Evolutionary conservation across 805 yeast genomes (phyloP).

Genomic region (Blastobotrys terrestris): DNA sequence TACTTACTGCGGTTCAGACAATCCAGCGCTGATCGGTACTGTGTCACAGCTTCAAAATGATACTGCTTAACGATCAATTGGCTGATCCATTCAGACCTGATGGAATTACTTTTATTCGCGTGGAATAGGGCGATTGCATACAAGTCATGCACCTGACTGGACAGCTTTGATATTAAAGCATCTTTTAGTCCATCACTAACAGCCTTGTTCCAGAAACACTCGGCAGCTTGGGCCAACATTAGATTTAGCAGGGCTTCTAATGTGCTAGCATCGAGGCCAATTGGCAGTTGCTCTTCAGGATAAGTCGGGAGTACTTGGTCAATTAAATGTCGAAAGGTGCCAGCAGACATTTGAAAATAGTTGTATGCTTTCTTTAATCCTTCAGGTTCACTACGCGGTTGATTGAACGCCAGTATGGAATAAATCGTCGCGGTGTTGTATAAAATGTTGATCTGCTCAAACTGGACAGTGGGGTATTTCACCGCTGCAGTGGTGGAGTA

Average conservation of each 20-base stretch:
- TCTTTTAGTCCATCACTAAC: conserved; percentile 45
- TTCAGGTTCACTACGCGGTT: conserved; percentile 40
- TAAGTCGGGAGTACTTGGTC: conserved; percentile 19
- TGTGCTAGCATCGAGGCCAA: conserved; percentile 48
- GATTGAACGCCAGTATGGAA: conserved; percentile 48
- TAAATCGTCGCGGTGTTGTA: conserved; percentile 65
- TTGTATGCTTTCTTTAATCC: conserved; percentile 58
- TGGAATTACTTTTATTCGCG: conserved; percentile 42
- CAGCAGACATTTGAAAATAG: conserved; percentile 65
- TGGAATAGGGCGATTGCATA: conserved; percentile 44
- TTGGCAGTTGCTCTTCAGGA: conserved; percentile 25
- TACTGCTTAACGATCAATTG: conserved; percentile 51
- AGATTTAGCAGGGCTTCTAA: conserved; percentile 45
- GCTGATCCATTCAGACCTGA: conserved; percentile 59
- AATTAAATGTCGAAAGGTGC: conserved; percentile 44
- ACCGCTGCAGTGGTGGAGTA: conserved; percentile 46
- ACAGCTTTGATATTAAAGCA: conserved; percentile 54
- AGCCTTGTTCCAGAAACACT: conserved; percentile 76
- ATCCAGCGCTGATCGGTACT: conserved; percentile 52
- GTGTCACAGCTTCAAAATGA: conserved; percentile 70
- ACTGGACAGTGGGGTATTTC: conserved; percentile 41
- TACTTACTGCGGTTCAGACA: conserved; percentile 45
- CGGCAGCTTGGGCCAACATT: conserved; percentile 83
- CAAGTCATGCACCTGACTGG: conserved; percentile 54
- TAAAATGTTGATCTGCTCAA: conserved; percentile 56